These are phyloP conservation scores for Yamadazyma aaseri DNA, from an alignment of 1,139 yeast species.

Conservation along the genomic window DNA sequence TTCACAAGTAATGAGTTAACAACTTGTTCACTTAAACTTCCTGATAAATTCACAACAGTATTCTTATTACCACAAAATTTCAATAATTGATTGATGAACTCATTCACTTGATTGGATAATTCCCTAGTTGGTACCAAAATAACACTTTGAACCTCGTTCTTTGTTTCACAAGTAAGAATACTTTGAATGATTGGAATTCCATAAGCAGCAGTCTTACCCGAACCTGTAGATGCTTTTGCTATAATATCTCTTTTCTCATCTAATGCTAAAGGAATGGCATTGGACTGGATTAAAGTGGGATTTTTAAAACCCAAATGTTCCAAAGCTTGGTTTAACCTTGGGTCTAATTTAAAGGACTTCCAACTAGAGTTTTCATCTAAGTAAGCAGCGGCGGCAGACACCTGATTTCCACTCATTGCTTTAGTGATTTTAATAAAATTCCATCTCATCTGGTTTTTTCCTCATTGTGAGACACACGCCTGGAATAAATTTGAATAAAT, in stretches of 20 bases:
- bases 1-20: slow-evolving; percentile 67
- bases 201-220: slow-evolving; percentile 89
- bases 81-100: slow-evolving; percentile 66
- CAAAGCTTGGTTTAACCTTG: slow-evolving; percentile 81
- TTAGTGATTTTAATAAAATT: not conserved
- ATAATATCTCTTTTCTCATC: slow-evolving; percentile 84
- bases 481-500: not conserved
- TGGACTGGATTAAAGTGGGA: slow-evolving; percentile 88
- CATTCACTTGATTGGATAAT: slow-evolving; percentile 77
- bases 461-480: slow-evolving; percentile 1
- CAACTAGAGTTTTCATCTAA: slow-evolving; percentile 72
- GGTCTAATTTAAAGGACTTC: slow-evolving; percentile 71
- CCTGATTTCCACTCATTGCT: slow-evolving; percentile 5
- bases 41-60: slow-evolving; percentile 70
- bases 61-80: slow-evolving; percentile 70
- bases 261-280: slow-evolving; percentile 88
- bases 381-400: slow-evolving; percentile 62
- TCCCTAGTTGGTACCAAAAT: slow-evolving; percentile 85
- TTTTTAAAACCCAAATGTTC: slow-evolving; percentile 76
- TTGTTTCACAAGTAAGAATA: slow-evolving; percentile 38
- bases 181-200: slow-evolving; percentile 74
- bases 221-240: slow-evolving; percentile 87
- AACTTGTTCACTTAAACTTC: slow-evolving; percentile 70
- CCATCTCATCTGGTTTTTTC: slow-evolving; percentile 6
- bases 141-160: slow-evolving; percentile 47